Evolutionary conservation across 192 early-diverging fungal species (phyloP).

Genomic region (Mortierella alpina): DNA sequence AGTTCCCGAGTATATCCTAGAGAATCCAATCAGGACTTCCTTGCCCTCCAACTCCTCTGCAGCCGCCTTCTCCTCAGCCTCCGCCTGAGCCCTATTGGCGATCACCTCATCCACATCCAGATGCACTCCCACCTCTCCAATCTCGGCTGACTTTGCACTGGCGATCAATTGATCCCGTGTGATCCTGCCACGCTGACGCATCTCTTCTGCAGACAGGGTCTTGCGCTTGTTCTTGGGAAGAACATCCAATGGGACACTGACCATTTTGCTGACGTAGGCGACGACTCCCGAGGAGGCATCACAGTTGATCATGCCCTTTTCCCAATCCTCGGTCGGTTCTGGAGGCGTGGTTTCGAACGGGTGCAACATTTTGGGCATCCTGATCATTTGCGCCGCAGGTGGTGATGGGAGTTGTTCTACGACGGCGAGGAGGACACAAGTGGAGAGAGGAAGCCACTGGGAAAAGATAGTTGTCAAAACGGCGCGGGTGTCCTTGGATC

Average conservation of each 20-base stretch:
- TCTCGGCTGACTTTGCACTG: constrained; percentile 48
- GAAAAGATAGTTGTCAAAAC: constrained; percentile 87
- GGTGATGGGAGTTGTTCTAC: constrained; percentile 93
- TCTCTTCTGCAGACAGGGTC: constrained; percentile 87
- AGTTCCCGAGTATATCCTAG: constrained; percentile 93
- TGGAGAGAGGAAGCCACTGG: constrained; percentile 95
- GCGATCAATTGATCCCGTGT: constrained; percentile 57
- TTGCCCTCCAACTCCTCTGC: constrained; percentile 59
- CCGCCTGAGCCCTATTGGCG: constrained; percentile 21
- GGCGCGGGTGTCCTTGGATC: constrained; percentile 81
- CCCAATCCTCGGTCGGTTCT: constrained; percentile 68
- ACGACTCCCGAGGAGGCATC: constrained; percentile 77
- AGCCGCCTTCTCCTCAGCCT: constrained; percentile 47
- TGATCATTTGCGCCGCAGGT: constrained; percentile 76
- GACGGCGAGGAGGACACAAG: constrained; percentile 85
- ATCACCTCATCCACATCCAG: constrained; percentile 45
- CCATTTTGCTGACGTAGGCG: constrained; percentile 95
- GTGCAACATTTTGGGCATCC: constrained; percentile 84
- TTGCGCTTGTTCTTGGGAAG: constrained; percentile 80
- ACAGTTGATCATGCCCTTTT: constrained; percentile 83
- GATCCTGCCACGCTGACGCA: constrained; percentile 78
- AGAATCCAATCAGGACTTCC: constrained; percentile 90
- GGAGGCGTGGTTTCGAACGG: constrained; percentile 58
- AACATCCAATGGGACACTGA: constrained; percentile 80
- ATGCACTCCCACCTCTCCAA: constrained; percentile 35